Evolutionary conservation across 352 stramenopile species (phyloP), one percentile per base, ranked within the genome.

Genomic region (Globisporangium uncinulatum): DNA sequence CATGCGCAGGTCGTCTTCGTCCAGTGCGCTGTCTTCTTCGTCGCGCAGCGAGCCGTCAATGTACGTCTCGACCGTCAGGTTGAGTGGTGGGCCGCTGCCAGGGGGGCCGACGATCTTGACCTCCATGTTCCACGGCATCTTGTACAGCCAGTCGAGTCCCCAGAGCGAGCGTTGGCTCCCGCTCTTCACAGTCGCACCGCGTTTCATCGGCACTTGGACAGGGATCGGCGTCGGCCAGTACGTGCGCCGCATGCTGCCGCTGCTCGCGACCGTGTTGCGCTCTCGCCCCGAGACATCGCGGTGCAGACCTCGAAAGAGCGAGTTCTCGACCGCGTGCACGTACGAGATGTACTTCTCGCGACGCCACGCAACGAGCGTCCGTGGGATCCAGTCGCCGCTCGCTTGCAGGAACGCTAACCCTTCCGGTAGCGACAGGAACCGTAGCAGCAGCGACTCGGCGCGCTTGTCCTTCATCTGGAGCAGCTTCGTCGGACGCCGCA

Each of bases 121-220:
- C 61, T 95, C 86, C 82, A 95, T 95, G 53, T 95, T 95, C 86
- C 86, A 95, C 4, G 86, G 86, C 84, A 95, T 94, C 48, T 86
- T 84, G 57, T 94, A 95, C 2, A 95, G 70, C 86, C 86, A 95
- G 56, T 95, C 86, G 4, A 95, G 69, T 14, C 82, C 83, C 84
- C 86, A 95, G 13, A 90, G 61, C 8, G 79, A 89, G 0, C 80
- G 70, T 36, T 89, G 80, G 50, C 72, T 85, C 14, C 69, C 74
- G 31, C 74, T 66, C 67, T 85, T 91, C 48, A 76, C 70, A 15
- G 71, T 84, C 53, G 73, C 80, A 29, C 82, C 83, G 55, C 83
- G 79, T 54, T 92, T 92, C 64, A 89, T 86, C 0, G 83, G 86
- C 0, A 95, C 83, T 57, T 92, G 84, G 10, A 95, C 83, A 6